A percentile compares a stretch with the other conserved stretches of the same genome.
Conservation (phyloP, 345 rosid species). For the Trapa bicornis region DNA sequence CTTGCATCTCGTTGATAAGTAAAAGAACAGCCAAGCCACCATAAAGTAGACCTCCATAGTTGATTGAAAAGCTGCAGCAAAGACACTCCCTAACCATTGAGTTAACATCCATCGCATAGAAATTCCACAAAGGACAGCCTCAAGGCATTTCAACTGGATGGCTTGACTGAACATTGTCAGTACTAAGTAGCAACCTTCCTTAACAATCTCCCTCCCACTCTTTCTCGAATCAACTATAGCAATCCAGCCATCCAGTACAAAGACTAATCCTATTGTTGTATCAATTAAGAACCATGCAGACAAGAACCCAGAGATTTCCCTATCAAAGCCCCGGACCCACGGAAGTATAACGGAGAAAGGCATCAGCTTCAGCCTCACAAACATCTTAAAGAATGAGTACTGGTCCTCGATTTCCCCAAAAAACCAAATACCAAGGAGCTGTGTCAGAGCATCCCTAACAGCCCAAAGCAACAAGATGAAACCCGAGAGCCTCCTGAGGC, state of each 20-base stretch:
- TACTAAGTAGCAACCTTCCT: slow-evolving; percentile 77
- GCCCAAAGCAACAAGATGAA: slow-evolving; percentile 88
- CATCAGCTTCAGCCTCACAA: slow-evolving; percentile 80
- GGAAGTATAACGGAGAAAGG: slow-evolving; percentile 80
- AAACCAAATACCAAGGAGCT: slow-evolving; percentile 76
- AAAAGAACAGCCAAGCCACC: slow-evolving; percentile 15
- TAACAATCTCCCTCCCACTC: slow-evolving; percentile 75
- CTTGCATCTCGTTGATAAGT: slow-evolving; percentile 34
- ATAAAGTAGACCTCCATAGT: slow-evolving; percentile 70
- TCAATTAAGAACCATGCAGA: slow-evolving; percentile 72
- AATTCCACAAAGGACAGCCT: slow-evolving; percentile 71
- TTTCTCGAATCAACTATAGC: slow-evolving; percentile 72
- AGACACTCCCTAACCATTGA: slow-evolving; percentile 36
- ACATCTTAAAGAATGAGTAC: slow-evolving; percentile 67
- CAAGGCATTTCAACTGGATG: slow-evolving; percentile 64
- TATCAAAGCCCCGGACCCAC: slow-evolving; percentile 72
- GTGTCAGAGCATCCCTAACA: slow-evolving; percentile 74
- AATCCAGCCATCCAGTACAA: slow-evolving; percentile 79
- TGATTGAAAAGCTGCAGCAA: slow-evolving; percentile 57
- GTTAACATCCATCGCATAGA: slow-evolving; percentile 48
- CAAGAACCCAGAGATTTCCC: slow-evolving; percentile 79
- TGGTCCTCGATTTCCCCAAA: slow-evolving; percentile 88
- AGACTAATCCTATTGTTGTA: slow-evolving; percentile 45
- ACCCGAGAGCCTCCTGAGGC: slow-evolving; percentile 67
- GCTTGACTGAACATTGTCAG: slow-evolving; percentile 63